Base-by-base conservation (phyloP, 352 stramenopile species). In the Phytophthora pistaciae region DNA sequence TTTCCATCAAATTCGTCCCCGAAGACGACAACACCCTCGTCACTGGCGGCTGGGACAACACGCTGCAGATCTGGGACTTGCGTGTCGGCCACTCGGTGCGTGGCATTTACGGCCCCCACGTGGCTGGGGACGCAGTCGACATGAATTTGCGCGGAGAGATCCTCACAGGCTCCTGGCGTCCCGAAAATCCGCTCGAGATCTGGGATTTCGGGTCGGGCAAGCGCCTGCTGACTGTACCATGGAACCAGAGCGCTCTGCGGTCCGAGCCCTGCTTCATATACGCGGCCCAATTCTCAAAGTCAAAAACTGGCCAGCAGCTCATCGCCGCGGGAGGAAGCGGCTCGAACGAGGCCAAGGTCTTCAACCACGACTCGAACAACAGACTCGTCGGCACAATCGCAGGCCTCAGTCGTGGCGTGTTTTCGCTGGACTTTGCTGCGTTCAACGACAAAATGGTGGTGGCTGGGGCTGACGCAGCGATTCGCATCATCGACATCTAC, bases 11-110 rank as follows among this genome's bases (percentile, higher is more conserved):
- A 77, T 97, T 96, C 48, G 74, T 82, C 64, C 91, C 88, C 9
- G 65, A 91, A 50, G 87, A 95, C 44, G 85, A 95, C 62, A 92
- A 96, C 80, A 79, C 81, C 53, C 76, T 97, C 40, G 66, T 98
- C 13, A 95, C 90, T 7, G 93, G 93, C 10, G 92, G 93, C 21
- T 98, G 93, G 93, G 93, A 98, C 73, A 98, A 98, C 84, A 98
- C 91, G 42, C 70, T 98, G 2, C 93, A 98, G 81, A 96, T 98
- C 70, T 98, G 93, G 93, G 93, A 98, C 61, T 65, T 94, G 25
- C 85, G 93, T 36, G 82, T 78, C 6, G 92, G 91, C n/a, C 75
- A 96, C 70, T 94, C 91, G 5, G 92, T 97, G 40, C 90, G 90
- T 38, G 86, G 84, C 31, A 96, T 98, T 68, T 98, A 96, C 68